Conservation (phyloP, 805 yeast genomes). For the Kregervanrija pseudodelftensis region DNA sequence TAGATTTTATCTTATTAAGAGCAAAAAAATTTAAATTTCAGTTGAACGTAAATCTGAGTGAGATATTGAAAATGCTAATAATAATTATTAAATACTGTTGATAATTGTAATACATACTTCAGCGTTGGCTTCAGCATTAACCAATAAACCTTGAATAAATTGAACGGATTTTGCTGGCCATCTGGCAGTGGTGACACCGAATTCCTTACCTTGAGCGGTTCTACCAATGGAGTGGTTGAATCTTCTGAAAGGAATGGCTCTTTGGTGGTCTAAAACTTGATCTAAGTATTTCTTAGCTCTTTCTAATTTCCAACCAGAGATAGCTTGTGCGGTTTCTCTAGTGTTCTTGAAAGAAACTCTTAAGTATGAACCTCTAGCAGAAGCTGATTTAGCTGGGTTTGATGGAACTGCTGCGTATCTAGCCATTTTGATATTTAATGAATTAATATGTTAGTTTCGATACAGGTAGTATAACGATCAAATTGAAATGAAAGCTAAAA, state of each 20-base stretch:
- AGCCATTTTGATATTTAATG: constrained; percentile 55
- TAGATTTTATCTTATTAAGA: too few species aligned
- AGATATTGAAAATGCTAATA: too few species aligned
- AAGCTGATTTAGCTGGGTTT: constrained; percentile 98
- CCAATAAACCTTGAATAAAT: constrained; percentile 88
- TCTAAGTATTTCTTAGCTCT: constrained; percentile 93
- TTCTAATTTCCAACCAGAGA: constrained; percentile 95
- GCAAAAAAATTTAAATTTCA: too few species aligned
- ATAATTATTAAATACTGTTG: too few species aligned
- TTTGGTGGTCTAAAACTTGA: constrained; percentile 95
- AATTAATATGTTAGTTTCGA: not conserved
- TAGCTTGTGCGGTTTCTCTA: constrained; percentile 98
- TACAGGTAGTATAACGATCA: too few species aligned
- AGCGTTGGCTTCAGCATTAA: constrained; percentile 98
- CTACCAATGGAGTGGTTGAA: constrained; percentile 95
- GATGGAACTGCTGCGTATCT: constrained; percentile 99
- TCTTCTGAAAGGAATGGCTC: constrained; percentile 99
- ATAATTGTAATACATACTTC: constrained; percentile 43
- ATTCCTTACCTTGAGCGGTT: constrained; percentile 99
- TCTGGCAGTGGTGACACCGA: constrained; percentile 99
- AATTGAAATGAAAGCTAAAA: too few species aligned
- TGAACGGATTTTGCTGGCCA: constrained; percentile 99
- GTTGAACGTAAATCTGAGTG: too few species aligned
- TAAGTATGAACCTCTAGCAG: constrained; percentile 98
- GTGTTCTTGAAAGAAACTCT: constrained; percentile 99